Evolutionary conservation across 2,329 filamentous ascomycete genomes (phyloP).

Genomic region (Colletotrichum euphorbiae): DNA sequence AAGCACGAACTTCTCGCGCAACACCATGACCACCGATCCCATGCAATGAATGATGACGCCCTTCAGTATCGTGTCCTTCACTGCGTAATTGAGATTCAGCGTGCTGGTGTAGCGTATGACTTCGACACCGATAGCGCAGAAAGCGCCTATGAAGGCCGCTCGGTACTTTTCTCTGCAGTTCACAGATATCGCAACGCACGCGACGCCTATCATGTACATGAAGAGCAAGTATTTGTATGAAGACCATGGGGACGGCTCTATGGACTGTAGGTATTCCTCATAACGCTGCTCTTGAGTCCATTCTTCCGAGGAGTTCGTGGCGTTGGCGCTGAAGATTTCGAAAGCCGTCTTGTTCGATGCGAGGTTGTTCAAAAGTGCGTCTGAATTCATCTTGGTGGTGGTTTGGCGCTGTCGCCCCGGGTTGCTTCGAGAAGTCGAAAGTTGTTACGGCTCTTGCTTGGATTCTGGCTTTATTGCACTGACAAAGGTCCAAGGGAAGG

Average conservation of each 20-base stretch:
- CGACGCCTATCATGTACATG: slow-evolving; percentile 12
- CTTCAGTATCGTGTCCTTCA: slow-evolving; percentile 19
- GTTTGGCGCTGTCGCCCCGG: too few relatives aligned
- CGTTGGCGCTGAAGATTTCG: too few relatives aligned
- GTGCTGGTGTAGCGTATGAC: neutral
- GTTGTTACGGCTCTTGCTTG: too few relatives aligned
- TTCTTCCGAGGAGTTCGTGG: too few relatives aligned
- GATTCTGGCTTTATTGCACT: too few relatives aligned
- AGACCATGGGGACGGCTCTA: neutral
- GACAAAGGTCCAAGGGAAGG: too few relatives aligned
- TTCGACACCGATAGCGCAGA: slow-evolving; percentile 22
- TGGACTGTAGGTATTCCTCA: too few relatives aligned
- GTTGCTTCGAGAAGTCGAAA: too few relatives aligned
- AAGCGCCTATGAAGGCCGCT: neutral
- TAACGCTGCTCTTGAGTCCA: too few relatives aligned
- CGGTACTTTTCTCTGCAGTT: slow-evolving; percentile 2
- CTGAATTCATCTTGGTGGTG: too few relatives aligned
- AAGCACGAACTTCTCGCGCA: slow-evolving; percentile 28
- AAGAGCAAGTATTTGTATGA: neutral
- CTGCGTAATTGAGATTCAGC: neutral
- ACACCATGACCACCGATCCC: slow-evolving; percentile 26
- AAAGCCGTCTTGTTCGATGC: too few relatives aligned
- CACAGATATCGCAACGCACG: neutral
- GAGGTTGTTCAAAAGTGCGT: too few relatives aligned
- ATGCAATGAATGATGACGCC: slow-evolving; percentile 17